Conservation (phyloP, 352 stramenopile genomes). For the Globisporangium ultimum region DNA sequence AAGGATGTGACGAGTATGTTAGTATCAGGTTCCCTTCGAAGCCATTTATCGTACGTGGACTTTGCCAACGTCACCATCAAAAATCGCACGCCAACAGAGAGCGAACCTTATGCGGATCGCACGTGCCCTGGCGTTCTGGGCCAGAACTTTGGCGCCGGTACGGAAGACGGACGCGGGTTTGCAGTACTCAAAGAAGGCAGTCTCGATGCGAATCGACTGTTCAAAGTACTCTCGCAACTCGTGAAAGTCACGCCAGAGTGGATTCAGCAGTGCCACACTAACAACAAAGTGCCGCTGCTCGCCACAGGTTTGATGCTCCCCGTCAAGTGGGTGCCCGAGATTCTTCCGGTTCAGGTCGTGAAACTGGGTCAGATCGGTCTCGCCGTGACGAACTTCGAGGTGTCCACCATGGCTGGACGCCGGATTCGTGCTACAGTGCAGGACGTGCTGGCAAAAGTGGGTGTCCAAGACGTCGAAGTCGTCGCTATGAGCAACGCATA, state of each 20-base stretch:
- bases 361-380: slow-evolving; percentile 53
- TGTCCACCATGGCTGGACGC: slow-evolving; percentile 55
- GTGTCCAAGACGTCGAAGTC: slow-evolving; percentile 48
- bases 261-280: slow-evolving; percentile 36
- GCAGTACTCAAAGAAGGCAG: slow-evolving; percentile 17
- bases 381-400: slow-evolving; percentile 53
- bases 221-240: slow-evolving; percentile 13
- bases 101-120: slow-evolving; percentile 26
- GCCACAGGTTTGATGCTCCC: slow-evolving; percentile 38
- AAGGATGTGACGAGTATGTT: slow-evolving; percentile 14
- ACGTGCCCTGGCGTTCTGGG: slow-evolving; percentile 42
- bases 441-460: slow-evolving; percentile 16
- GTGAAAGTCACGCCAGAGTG: slow-evolving; percentile 33
- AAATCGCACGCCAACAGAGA: slow-evolving; percentile 11
- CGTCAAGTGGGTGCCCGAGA: slow-evolving; percentile 33
- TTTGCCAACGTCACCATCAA: slow-evolving; percentile 37
- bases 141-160: slow-evolving; percentile 46
- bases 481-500: slow-evolving; percentile 55
- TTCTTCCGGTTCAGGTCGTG: slow-evolving; percentile 54
- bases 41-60: slow-evolving; percentile 44
- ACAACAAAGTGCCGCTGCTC: slow-evolving; percentile 37
- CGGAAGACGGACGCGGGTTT: slow-evolving; percentile 28
- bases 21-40: slow-evolving; percentile 20
- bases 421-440: slow-evolving; percentile 36
- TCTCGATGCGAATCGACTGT: slow-evolving; percentile 30